phyloP scores from a whole-genome alignment of 2,329 filamentous ascomycete genomes.

The Tolypocladium paradoxum region DNA sequence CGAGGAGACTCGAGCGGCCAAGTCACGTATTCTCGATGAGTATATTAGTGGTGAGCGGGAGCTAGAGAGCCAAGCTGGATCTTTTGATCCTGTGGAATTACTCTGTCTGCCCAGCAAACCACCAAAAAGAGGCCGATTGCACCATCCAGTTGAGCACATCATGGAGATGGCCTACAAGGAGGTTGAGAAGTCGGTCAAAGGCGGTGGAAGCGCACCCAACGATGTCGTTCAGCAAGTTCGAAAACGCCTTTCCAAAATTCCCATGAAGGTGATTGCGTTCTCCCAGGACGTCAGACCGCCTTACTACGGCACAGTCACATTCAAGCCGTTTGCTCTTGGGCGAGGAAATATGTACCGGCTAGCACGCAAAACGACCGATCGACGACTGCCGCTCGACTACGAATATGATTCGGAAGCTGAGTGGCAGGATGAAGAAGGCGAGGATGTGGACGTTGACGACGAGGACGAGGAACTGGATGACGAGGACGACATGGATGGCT shows the following conservation, averaged over 20 bases:
- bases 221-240: slow-evolving; percentile 22
- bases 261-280: slow-evolving; percentile 53
- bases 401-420: slow-evolving; percentile 81
- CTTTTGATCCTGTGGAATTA: slow-evolving; percentile 33
- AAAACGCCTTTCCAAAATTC: slow-evolving; percentile 38
- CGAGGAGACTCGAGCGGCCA: slow-evolving; percentile 39
- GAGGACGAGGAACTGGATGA: slow-evolving; percentile 60
- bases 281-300: slow-evolving; percentile 55
- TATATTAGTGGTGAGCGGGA: slow-evolving; percentile 33
- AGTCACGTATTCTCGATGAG: slow-evolving; percentile 41
- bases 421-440: slow-evolving; percentile 68
- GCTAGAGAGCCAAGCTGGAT: slow-evolving; percentile 16
- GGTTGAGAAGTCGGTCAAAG: slow-evolving; percentile 25
- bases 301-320: slow-evolving; percentile 65
- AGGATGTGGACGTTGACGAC: slow-evolving; percentile 58
- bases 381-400: slow-evolving; percentile 58
- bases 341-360: slow-evolving; percentile 36
- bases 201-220: slow-evolving; percentile 21
- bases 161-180: slow-evolving; percentile 44
- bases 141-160: slow-evolving; percentile 48
- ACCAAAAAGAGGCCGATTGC: slow-evolving; percentile 32
- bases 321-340: slow-evolving; percentile 35
- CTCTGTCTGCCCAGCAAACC: slow-evolving; percentile 33
- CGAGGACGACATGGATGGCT: slow-evolving; percentile 80
- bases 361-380: slow-evolving; percentile 41